phyloP scores from a whole-genome alignment of 371 early-diverging fungal species.

The Syncephalastrum monosporum region DNA sequence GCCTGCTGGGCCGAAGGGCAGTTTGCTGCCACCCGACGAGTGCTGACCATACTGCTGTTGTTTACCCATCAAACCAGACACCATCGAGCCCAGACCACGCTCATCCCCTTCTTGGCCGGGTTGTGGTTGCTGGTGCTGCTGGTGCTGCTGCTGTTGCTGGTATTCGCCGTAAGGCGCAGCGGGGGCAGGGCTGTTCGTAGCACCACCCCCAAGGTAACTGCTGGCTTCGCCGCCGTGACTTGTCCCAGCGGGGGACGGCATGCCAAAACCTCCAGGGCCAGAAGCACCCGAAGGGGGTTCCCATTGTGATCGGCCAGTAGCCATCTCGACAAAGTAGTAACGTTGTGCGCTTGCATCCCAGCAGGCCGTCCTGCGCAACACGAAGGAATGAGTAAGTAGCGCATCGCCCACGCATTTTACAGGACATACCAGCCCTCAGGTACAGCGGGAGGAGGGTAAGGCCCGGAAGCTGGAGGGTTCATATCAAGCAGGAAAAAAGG shows the following conservation, averaged over 20 bases:
- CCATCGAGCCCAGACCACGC: slow-evolving; percentile 22
- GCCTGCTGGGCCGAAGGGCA: slow-evolving; percentile 13
- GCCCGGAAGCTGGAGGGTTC: no score
- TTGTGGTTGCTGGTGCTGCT: slow-evolving; percentile 18
- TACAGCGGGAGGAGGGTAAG: no score
- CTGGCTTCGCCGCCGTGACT: slow-evolving; percentile 23
- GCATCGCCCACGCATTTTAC: no score
- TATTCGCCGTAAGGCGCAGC: neutral
- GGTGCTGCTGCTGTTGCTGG: slow-evolving; percentile 6
- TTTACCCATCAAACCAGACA: slow-evolving; percentile 19
- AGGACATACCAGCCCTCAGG: no score
- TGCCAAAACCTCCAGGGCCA: slow-evolving; percentile 5
- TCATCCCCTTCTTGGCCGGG: slow-evolving; percentile 13
- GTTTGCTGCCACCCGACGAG: slow-evolving; percentile 2
- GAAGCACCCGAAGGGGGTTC: slow-evolving; percentile 24
- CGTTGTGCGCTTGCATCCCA: slow-evolving; percentile 40
- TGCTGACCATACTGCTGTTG: slow-evolving; percentile 7
- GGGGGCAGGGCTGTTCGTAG: neutral
- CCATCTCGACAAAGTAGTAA: slow-evolving; percentile 35
- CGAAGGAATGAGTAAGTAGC: no score
- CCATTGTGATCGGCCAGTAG: slow-evolving; percentile 44
- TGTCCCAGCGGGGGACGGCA: neutral
- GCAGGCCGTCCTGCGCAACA: no score
- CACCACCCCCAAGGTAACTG: slow-evolving; percentile 16
- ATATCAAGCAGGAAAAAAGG: no score